Conservation (phyloP, 805 yeast species). For the Saturnispora quitensis region DNA sequence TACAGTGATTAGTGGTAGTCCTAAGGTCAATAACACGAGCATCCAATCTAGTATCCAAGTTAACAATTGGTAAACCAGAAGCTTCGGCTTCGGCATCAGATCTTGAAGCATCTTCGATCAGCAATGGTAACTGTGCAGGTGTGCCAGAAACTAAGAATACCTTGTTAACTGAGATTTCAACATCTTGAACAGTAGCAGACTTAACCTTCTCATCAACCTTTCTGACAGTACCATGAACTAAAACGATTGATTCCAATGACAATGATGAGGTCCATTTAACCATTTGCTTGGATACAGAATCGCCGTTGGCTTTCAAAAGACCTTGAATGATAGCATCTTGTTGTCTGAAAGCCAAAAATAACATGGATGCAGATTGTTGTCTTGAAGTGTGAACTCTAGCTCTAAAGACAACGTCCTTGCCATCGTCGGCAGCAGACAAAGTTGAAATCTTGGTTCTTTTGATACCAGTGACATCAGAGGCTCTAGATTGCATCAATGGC, state of each 20-base stretch:
- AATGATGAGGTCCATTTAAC: constrained; percentile 90
- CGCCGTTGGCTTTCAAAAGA: constrained; percentile 63
- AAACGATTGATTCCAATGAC: constrained; percentile 82
- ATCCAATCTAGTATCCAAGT: constrained; percentile 93
- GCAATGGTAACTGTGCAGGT: constrained; percentile 85
- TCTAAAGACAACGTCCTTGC: constrained; percentile 73
- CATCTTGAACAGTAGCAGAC: constrained; percentile 85
- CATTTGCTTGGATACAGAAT: constrained; percentile 81
- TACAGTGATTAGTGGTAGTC: constrained; percentile 95
- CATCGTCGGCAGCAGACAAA: constrained; percentile 56
- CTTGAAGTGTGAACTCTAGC: constrained; percentile 92
- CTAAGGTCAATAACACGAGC: constrained; percentile 93
- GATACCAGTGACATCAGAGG: constrained; percentile 47
- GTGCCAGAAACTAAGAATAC: constrained; percentile 76
- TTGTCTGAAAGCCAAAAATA: constrained; percentile 87
- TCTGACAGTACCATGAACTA: constrained; percentile 76
- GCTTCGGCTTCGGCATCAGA: constrained; percentile 92
- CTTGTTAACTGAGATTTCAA: constrained; percentile 71
- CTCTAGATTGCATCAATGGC: constrained; percentile 70
- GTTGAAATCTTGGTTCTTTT: constrained; percentile 50
- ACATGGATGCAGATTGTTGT: constrained; percentile 93
- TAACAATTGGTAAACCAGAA: constrained; percentile 84
- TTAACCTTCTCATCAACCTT: constrained; percentile 83
- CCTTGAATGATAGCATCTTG: constrained; percentile 78
- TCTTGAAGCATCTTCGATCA: constrained; percentile 94